A percentile compares a stretch with the other conserved stretches of the same genome.
Conservation (phyloP, 2,329 filamentous ascomycete species). For the Sclerotinia trifoliorum region DNA sequence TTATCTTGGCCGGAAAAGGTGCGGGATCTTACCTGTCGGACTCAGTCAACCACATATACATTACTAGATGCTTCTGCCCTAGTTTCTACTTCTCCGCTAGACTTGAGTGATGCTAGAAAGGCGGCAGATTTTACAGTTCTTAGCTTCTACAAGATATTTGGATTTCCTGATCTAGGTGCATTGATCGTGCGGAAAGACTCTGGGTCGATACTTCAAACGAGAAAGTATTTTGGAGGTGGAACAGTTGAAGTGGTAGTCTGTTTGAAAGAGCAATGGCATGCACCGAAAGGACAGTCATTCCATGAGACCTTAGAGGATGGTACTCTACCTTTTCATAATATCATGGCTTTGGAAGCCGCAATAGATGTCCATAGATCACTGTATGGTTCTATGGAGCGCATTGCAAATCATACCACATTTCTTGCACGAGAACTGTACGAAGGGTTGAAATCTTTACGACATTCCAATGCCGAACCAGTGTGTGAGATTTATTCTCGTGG, state of each 20-base stretch:
- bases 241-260: conserved; percentile 88
- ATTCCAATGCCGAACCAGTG: conserved; percentile 56
- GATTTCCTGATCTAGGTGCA: conserved; percentile 87
- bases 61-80: conserved; percentile 82
- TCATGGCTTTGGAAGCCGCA: conserved; percentile 76
- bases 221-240: conserved; percentile 88
- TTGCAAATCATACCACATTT: conserved; percentile 69
- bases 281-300: conserved; percentile 65
- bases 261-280: conserved; percentile 79
- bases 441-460: conserved; percentile 58
- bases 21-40: conserved; percentile 40
- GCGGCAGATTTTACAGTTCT: conserved; percentile 83
- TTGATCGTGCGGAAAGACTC: conserved; percentile 76
- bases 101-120: conserved; percentile 58
- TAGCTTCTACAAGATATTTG: conserved; percentile 97
- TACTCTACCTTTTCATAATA: conserved; percentile 85
- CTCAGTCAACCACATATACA: conserved; percentile 52
- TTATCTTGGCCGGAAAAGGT: conserved; percentile 62
- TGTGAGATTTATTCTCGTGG: conserved; percentile 38
- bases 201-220: conserved; percentile 59
- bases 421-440: conserved; percentile 60
- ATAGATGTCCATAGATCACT: conserved; percentile 66
- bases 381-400: conserved; percentile 67
- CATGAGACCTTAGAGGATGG: conserved; percentile 89
- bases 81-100: conserved; percentile 72